phyloP scores from a whole-genome alignment of 139 green algal genomes.

The Chlorella sp. region DNA sequence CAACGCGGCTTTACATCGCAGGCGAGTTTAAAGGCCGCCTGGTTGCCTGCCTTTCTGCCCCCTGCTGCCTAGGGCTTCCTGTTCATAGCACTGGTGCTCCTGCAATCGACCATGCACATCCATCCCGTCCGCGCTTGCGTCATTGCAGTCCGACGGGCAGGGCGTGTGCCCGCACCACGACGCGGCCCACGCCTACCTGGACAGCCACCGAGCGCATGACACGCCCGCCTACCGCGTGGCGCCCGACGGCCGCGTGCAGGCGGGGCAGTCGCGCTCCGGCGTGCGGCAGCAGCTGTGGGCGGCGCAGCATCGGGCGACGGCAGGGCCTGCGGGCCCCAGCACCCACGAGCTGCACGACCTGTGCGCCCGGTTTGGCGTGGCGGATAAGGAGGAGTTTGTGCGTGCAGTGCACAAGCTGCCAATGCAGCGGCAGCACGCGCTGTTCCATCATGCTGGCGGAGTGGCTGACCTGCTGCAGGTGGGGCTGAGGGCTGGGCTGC shows the following conservation, averaged over 20 bases:
- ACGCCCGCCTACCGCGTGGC: neutral
- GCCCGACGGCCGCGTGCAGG: no score
- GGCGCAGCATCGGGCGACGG: no score
- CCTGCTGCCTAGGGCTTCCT: no score
- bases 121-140: no score
- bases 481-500: neutral
- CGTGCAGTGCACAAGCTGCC: conserved; percentile 1
- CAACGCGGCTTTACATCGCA: no score
- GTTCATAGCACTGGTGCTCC: neutral
- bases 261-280: no score
- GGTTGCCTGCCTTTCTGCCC: no score
- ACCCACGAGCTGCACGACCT: neutral
- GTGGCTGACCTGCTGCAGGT: neutral
- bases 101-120: neutral
- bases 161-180: neutral
- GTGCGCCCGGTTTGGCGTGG: neutral
- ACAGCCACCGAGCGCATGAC: neutral
- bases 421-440: conserved; percentile 11
- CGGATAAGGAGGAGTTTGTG: neutral
- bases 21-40: no score
- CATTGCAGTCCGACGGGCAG: neutral
- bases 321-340: no score
- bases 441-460: neutral
- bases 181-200: neutral
- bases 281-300: no score